Evolutionary conservation across 2,329 filamentous ascomycete genomes (phyloP), one percentile per base, ranked within the genome.

Genomic region (Zymoseptoria tritici): DNA sequence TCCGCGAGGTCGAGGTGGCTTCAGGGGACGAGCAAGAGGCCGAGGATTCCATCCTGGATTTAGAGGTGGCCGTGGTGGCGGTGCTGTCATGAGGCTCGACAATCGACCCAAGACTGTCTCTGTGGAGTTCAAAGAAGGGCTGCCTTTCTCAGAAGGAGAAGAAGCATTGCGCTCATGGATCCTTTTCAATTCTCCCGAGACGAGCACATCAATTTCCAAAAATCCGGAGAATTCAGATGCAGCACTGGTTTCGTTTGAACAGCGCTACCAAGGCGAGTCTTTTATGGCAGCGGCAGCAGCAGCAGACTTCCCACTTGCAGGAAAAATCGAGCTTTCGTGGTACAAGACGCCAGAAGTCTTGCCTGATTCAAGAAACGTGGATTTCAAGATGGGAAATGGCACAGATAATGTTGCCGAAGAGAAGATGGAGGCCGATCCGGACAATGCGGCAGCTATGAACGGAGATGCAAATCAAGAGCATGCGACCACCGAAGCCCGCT

Each of bases 161-260:
- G 89, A 91, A 73, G 79, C 80, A 26, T 76, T 93, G 51, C 80
- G 88, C 62, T 86, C 90, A 67, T 87, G 88, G 72, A 81, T 93
- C 21, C 65, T 72, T 36, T 70, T 71, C 59, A 69, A 67, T 68
- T 42, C 71, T 42, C 60, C 73, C 29, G 77, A 78, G 20, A 46
- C 36, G 2, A 71, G 72, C 50, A 72, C 74, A 1, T 67, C 64
- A 24, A 71, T 80, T 50, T 69, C 70, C 21, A 68, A 67, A 29
- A 75, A 79, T 57, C 74, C 75, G 1, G 69, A 74, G 4, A 67
- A 70, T 22, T 60, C 71, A 6, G 68, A 78, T 54, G 70, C 74
- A 0, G 73, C 76, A 1, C 65, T 80, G 49, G 61, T 79, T 11
- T 66, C 71, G 1, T 80, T 80, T 63, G 71, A 71, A 21, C 74